phyloP scores from a whole-genome alignment of 805 yeast genomes.

The Metschnikowia matae region DNA sequence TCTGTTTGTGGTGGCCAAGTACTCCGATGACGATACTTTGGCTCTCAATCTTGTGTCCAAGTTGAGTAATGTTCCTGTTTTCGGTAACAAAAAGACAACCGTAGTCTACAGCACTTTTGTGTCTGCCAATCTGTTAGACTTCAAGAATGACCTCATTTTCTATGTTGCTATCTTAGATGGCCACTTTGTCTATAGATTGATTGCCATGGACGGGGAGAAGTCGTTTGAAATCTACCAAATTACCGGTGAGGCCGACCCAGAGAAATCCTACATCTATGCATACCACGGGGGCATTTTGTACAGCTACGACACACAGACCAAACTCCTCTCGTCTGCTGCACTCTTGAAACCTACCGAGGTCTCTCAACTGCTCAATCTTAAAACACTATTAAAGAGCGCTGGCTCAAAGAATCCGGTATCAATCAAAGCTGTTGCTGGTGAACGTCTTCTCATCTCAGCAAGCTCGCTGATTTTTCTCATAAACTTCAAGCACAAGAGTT shows the following conservation, averaged over 20 bases:
- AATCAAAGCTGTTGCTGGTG: slow-evolving; percentile 39
- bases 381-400: slow-evolving; percentile 13
- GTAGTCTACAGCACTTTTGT: slow-evolving; percentile 31
- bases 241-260: slow-evolving; percentile 6
- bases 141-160: slow-evolving; percentile 24
- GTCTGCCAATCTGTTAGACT: slow-evolving; percentile 19
- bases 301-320: slow-evolving; percentile 17
- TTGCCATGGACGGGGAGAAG: slow-evolving; percentile 21
- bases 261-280: slow-evolving; percentile 13
- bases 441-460: slow-evolving; percentile 43
- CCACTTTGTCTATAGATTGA: slow-evolving; percentile 18
- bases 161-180: slow-evolving; percentile 9
- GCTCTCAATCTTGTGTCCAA: slow-evolving; percentile 6
- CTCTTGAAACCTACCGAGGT: slow-evolving; percentile 22
- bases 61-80: slow-evolving; percentile 10
- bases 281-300: slow-evolving; percentile 27
- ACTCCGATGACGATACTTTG: slow-evolving; percentile 1
- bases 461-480: slow-evolving; percentile 39
- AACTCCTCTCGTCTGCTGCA: slow-evolving; percentile 20
- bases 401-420: slow-evolving; percentile 20
- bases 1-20: slow-evolving; percentile 18
- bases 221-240: slow-evolving; percentile 24
- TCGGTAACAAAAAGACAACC: slow-evolving; percentile 4
- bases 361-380: slow-evolving; percentile 20
- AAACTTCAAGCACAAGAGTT: slow-evolving; percentile 42